Evolutionary conservation across 2,329 filamentous ascomycete genomes (phyloP).

Genomic region (Fusarium cicatricum): DNA sequence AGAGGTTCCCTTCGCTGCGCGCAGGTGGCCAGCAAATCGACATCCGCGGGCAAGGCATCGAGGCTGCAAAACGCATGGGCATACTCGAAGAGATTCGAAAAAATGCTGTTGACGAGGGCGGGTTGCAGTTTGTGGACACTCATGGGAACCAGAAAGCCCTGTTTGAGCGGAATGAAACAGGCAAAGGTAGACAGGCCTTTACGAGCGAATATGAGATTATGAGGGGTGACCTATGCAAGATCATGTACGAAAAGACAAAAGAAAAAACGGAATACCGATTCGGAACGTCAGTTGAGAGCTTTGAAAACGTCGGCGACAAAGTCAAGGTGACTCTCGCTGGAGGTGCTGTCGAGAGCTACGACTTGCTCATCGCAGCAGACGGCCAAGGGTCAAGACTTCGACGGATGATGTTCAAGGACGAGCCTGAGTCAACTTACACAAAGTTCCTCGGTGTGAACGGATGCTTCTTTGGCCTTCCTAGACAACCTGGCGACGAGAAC

Average conservation of each 20-base stretch:
- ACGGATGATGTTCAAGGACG: slow-evolving; percentile 6
- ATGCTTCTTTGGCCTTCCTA: slow-evolving; percentile 18
- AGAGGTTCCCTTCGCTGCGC: slow-evolving; percentile 50
- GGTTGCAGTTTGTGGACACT: slow-evolving; percentile 55
- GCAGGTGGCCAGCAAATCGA: slow-evolving; percentile 56
- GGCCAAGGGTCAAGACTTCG: slow-evolving; percentile 24
- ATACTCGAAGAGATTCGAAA: slow-evolving; percentile 48
- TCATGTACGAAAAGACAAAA: slow-evolving; percentile 56
- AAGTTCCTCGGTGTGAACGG: slow-evolving; percentile 14
- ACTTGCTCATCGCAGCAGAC: slow-evolving; percentile 25
- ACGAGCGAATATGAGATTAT: slow-evolving; percentile 68
- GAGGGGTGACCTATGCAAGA: slow-evolving; percentile 61
- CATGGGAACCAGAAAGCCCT: slow-evolving; percentile 51
- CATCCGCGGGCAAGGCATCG: slow-evolving; percentile 53
- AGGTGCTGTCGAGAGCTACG: slow-evolving; percentile 16
- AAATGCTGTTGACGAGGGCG: slow-evolving; percentile 55
- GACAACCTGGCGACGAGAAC: slow-evolving; percentile 10
- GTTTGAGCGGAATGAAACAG: slow-evolving; percentile 46
- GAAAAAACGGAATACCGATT: slow-evolving; percentile 26
- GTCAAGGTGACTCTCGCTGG: slow-evolving; percentile 15
- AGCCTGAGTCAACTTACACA: slow-evolving; percentile 17
- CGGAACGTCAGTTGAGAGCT: slow-evolving; percentile 19
- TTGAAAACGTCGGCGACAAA: slow-evolving; percentile 13
- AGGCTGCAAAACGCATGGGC: slow-evolving; percentile 50
- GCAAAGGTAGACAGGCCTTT: slow-evolving; percentile 53